Conservation (phyloP, 23 red algal genomes). For the Gracilaria domingensis region DNA sequence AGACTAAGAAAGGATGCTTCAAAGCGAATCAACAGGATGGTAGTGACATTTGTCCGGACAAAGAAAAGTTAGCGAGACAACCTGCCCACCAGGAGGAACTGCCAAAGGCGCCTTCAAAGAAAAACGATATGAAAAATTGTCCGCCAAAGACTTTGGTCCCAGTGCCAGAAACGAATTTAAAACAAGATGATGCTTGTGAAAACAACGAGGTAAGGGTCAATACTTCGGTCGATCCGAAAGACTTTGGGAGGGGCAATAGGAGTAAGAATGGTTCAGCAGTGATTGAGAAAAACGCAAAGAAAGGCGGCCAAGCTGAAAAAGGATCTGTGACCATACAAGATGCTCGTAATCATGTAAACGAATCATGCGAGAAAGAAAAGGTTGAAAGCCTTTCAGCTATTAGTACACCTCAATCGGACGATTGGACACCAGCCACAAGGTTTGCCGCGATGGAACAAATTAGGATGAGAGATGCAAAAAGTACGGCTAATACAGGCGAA, state of each 20-base stretch:
- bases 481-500: neutral
- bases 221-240: neutral
- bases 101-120: neutral
- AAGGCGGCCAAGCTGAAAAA: neutral
- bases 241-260: neutral
- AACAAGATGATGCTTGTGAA: neutral
- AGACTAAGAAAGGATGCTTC: neutral
- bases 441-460: conserved; percentile 16
- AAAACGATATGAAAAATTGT: neutral
- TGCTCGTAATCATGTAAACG: neutral
- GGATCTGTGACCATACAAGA: neutral
- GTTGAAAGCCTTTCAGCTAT: neutral
- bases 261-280: neutral
- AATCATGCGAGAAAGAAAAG: neutral
- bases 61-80: neutral
- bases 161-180: neutral
- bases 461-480: neutral
- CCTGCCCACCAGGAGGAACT: neutral
- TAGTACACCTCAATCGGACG: neutral
- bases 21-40: neutral
- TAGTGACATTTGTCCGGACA: neutral
- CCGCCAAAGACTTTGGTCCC: neutral
- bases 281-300: neutral
- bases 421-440: neutral
- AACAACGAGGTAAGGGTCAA: neutral